Evolutionary conservation across 208 protist species (phyloP), one percentile per base, ranked within the genome.

Genomic region (Trypanosoma caninum): DNA sequence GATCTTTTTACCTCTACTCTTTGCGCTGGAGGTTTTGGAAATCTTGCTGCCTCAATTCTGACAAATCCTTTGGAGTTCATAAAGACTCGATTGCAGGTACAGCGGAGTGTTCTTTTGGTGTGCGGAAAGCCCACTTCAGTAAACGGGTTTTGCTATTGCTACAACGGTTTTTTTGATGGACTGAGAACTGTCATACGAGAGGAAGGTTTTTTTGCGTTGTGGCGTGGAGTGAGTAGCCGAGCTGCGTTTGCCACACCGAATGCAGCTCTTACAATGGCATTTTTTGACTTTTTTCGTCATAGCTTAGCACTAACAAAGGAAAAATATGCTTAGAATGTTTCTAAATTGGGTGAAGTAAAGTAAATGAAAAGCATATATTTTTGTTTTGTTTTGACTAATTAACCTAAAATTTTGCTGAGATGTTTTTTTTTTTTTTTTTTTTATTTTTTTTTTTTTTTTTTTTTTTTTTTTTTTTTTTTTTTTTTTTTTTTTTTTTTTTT

Each of bases 31-130:
- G 80, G 69, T 0, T 54, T 62, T 5, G 83, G 71, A 5, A 89
- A 84, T 62, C 44, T 79, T n/a, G 52, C 87, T 11, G 82, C 87
- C 16, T 91, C 77, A 0, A 35, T 89, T 2, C 41, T 53, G 47
- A 97, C 91, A 23, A 97, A 97, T 69, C 87, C 88, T 40, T 53
- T 97, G 16, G 91, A 97, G 62, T 65, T 97, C 28, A 78, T 94
- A 38, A 97, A 97, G 72, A 91, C 90, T 40, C 82, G 91, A 0
- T 56, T 97, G 62, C 91, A 97, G 72, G 82, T 97, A 18, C 88
- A 97, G 65, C 72, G 82, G 0, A 69, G 82, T 0, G 70, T 87
- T 30, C 57, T 92, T 41, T 54, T 25, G 16, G 33, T 62, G 7
- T 55, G 31, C 22, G 62, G 57, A 44, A 46, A 23, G 28, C 38